These are phyloP conservation scores for Phycomyces nitens DNA, from an alignment of 192 early-diverging fungal genomes.

Conservation along the genomic window DNA sequence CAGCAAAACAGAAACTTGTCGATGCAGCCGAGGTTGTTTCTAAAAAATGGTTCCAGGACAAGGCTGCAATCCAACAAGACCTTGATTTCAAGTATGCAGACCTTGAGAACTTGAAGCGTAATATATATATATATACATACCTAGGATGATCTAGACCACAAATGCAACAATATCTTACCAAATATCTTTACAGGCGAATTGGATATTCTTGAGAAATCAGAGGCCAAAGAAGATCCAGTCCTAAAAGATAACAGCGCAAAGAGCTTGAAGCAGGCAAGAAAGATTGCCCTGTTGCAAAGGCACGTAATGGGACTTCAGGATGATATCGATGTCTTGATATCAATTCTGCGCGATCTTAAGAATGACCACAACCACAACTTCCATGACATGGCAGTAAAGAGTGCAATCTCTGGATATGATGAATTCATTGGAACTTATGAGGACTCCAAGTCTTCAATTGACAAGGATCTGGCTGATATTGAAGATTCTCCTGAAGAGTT, in stretches of 20 bases:
- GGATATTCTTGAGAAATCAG: neutral
- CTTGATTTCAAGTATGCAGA: constrained; percentile 26
- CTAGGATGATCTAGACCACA: too few relatives aligned
- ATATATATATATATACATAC: too few relatives aligned
- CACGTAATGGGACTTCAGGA: constrained; percentile 30
- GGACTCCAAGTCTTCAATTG: constrained; percentile 24
- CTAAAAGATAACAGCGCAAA: constrained; percentile 5
- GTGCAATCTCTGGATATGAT: constrained; percentile 57
- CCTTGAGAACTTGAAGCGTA: constrained; percentile 25
- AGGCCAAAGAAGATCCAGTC: constrained; percentile 32
- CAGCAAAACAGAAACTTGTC: constrained; percentile 19
- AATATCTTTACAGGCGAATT: neutral
- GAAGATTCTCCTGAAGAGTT: constrained; percentile 17
- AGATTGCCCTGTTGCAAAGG: constrained; percentile 15
- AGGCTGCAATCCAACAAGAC: constrained; percentile 22
- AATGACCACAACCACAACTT: constrained; percentile 68
- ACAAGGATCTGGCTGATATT: constrained; percentile 21
- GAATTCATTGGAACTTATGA: constrained; percentile 50
- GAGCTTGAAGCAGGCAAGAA: constrained; percentile 14
- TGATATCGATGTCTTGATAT: constrained; percentile 31
- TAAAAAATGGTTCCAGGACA: constrained; percentile 13
- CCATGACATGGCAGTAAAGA: constrained; percentile 66
- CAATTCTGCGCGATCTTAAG: constrained; percentile 48
- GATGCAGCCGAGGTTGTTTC: constrained; percentile 16
- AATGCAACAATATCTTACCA: too few relatives aligned